phyloP scores from a whole-genome alignment of 2,329 filamentous ascomycete species.

The Pyrenophora graminea region DNA sequence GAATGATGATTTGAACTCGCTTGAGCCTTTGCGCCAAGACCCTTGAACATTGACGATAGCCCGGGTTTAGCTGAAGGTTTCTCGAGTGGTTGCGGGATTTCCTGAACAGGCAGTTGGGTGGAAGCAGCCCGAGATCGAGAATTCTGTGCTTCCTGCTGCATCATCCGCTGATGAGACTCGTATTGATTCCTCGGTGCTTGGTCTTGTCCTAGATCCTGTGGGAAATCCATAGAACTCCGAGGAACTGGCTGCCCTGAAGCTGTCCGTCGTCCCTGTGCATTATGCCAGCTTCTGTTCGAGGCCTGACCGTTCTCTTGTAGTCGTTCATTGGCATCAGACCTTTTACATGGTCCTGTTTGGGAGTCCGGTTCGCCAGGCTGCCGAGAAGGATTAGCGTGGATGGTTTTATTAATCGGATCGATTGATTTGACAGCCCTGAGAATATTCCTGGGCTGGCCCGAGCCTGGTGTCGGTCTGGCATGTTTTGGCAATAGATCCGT shows the following conservation, averaged over 20 bases:
- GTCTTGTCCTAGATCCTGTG: slow-evolving; percentile 18
- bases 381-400: slow-evolving; percentile 12
- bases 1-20: slow-evolving; percentile 14
- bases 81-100: slow-evolving; percentile 28
- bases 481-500: slow-evolving; percentile 9
- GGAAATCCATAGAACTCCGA: slow-evolving; percentile 15
- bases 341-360: slow-evolving; percentile 8
- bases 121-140: slow-evolving; percentile 49
- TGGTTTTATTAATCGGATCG: background rate
- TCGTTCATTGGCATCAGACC: slow-evolving; percentile 8
- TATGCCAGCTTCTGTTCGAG: slow-evolving; percentile 12
- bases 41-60: slow-evolving; percentile 54
- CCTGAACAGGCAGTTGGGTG: slow-evolving; percentile 32
- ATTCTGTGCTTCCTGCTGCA: slow-evolving; percentile 39
- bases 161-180: slow-evolving; percentile 39
- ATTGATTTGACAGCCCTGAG: slow-evolving; percentile 1
- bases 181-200: slow-evolving; percentile 32
- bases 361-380: slow-evolving; percentile 15
- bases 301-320: slow-evolving; percentile 8
- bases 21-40: slow-evolving; percentile 31
- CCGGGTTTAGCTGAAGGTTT: slow-evolving; percentile 33
- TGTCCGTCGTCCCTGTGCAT: slow-evolving; percentile 15
- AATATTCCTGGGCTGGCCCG: slow-evolving; percentile 10
- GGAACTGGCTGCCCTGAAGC: slow-evolving; percentile 10
- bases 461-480: background rate